Conservation (phyloP, 2,329 filamentous ascomycete species). For the Colletotrichum simmondsii region DNA sequence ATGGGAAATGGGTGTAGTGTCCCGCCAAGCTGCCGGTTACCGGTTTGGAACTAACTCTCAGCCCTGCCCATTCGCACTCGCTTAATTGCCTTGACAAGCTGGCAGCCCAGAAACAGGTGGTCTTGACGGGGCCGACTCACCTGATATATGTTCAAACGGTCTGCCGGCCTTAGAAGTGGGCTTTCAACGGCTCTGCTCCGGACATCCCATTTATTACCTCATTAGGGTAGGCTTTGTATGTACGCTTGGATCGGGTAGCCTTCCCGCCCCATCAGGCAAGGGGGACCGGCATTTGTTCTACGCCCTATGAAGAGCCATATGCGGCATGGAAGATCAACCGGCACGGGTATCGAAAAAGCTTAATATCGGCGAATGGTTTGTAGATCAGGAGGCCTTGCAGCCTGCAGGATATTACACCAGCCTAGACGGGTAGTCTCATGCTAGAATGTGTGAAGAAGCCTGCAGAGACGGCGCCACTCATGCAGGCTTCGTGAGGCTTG, state of each 20-base stretch:
- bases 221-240: background rate
- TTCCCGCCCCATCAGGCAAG: background rate
- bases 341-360: background rate
- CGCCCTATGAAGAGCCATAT: background rate
- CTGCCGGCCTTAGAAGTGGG: background rate
- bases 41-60: background rate
- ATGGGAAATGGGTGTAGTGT: background rate
- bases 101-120: background rate
- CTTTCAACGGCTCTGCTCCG: background rate
- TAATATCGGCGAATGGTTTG: background rate
- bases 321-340: constrained; percentile 1
- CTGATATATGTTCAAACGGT: constrained; percentile 15
- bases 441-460: background rate
- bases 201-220: constrained; percentile 12
- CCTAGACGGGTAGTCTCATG: background rate
- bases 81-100: background rate
- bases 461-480: background rate
- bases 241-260: background rate
- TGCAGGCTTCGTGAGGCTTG: background rate
- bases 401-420: background rate
- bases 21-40: constrained; percentile 9
- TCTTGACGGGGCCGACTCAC: background rate
- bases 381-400: constrained; percentile 1
- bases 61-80: constrained; percentile 8
- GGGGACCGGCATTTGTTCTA: background rate